Conservation (phyloP, 108 stramenopile species). For the Cylindrotheca closterium region DNA sequence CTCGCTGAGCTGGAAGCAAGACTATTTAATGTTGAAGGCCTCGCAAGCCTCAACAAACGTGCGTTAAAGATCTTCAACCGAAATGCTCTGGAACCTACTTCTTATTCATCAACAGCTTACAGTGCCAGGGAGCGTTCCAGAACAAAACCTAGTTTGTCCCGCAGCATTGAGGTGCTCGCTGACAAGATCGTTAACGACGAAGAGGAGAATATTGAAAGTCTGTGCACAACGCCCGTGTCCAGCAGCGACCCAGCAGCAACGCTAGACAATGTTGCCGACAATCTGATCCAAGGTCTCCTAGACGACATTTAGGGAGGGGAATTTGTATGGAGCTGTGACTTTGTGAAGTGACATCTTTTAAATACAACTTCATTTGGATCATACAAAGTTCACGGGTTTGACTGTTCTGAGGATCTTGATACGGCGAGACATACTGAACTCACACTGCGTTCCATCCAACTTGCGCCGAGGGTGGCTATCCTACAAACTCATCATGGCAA, state of each 20-base stretch:
- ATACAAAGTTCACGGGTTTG: too few relatives aligned
- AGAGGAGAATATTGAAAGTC: conserved; percentile 3
- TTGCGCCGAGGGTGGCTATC: too few relatives aligned
- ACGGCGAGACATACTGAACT: too few relatives aligned
- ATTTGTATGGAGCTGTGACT: too few relatives aligned
- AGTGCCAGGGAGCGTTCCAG: conserved; percentile 11
- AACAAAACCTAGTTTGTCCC: conserved; percentile 23
- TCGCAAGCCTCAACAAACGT: conserved; percentile 71
- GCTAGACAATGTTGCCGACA: conserved; percentile 20
- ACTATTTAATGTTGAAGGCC: conserved; percentile 81
- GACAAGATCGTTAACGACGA: conserved; percentile 59
- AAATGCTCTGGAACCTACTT: conserved; percentile 53
- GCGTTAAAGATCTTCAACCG: conserved; percentile 64
- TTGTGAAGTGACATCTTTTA: too few relatives aligned
- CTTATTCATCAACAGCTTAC: conserved; percentile 31
- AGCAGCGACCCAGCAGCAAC: conserved; percentile 3
- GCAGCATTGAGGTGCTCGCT: conserved; percentile 51
- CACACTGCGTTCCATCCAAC: too few relatives aligned
- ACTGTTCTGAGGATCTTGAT: too few relatives aligned
- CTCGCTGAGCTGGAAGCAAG: conserved; percentile 85
- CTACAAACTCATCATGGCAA: too few relatives aligned
- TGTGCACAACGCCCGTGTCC: too few relatives aligned
- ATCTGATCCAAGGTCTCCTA: conserved; percentile 4
- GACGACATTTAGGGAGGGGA: too few relatives aligned
- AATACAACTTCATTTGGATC: too few relatives aligned